phyloP scores from a whole-genome alignment of 176 grass and related monocot genomes.

The Triticum dicoccoides region DNA sequence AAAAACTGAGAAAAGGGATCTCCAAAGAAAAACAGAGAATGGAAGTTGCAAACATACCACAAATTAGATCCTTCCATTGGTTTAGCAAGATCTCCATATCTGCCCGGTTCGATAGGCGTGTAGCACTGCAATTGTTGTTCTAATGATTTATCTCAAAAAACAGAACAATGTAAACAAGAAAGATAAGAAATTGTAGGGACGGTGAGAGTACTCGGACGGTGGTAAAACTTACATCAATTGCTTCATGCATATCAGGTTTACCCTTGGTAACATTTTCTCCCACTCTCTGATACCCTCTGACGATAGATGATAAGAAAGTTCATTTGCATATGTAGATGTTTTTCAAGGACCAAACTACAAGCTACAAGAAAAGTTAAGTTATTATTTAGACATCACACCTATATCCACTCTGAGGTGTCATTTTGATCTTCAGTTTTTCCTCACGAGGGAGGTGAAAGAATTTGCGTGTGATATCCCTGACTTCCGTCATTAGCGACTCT shows the following conservation, averaged over 20 bases:
- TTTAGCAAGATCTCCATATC: constrained; percentile 71
- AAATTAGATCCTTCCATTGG: constrained; percentile 82
- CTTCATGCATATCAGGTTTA: constrained; percentile 98
- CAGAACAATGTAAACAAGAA: constrained; percentile 12
- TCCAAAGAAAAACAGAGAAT: background rate
- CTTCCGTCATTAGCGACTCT: constrained; percentile 68
- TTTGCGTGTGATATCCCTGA: constrained; percentile 54
- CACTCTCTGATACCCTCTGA: constrained; percentile 82
- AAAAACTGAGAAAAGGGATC: background rate
- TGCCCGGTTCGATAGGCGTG: constrained; percentile 56
- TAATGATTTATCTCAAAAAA: background rate
- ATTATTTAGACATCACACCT: constrained; percentile 35
- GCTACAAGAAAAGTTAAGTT: too few species aligned
- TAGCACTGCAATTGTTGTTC: constrained; percentile 55
- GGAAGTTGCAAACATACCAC: constrained; percentile 54
- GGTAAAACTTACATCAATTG: constrained; percentile 59
- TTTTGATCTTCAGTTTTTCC: constrained; percentile 89
- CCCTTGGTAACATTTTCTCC: constrained; percentile 89
- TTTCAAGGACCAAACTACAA: background rate
- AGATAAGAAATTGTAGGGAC: background rate
- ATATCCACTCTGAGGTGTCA: constrained; percentile 75
- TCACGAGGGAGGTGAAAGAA: constrained; percentile 84
- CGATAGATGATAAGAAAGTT: background rate
- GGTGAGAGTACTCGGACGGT: too few species aligned
- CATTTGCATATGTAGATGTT: background rate